Base-by-base conservation (phyloP, 495 filamentous ascomycete genomes). In the Physcia stellaris region DNA sequence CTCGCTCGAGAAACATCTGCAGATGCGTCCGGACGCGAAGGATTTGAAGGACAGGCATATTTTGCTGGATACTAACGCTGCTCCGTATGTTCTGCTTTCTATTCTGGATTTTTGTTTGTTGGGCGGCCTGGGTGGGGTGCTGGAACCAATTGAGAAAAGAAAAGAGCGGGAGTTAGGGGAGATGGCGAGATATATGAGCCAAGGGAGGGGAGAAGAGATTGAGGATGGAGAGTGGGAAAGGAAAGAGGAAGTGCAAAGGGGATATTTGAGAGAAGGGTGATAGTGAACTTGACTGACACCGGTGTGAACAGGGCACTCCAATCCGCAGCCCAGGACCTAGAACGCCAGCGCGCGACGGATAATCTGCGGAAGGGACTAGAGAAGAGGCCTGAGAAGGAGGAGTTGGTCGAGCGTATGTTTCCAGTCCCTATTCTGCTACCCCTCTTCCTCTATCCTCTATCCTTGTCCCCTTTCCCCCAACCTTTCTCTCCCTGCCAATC, bases 1-100 rank as follows among this genome's bases (percentile, higher is more conserved):
- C 63, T 86, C 81, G n/a, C 74, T 94, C 22, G 84, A 90, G 60
- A 83, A 81, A 49, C 82, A 87, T 50, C 70, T 93, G 41, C 73
- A 79, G 52, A 73, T 72, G 40, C 80, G 86, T 26, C 86, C 86
- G 9, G 81, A 86, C 16, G 66, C 73, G 29, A 64, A 86, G 51
- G 85, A 94, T 42, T 75, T 94, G 36, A 83, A 80, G 59, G 68
- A 82, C 42, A 58, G 73, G 35, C 73, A 85, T 48, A 85, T 85
- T 46, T 56, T 85, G 30, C 62, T 80, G n/a, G 71, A 83, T 46
- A 82, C 73, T 12, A 77, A 66, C 47, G 71, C 77, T 39, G 79
- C 79, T 6, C 80, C 80, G 73, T 83, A 58, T 24, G 67, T 28
- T 34, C 18, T 2, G 12, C 15, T 20, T 23, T 39, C 19, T 15